phyloP scores from a whole-genome alignment of 1,284 basidiomycete species.

The Ceraceosorus bombacis region DNA sequence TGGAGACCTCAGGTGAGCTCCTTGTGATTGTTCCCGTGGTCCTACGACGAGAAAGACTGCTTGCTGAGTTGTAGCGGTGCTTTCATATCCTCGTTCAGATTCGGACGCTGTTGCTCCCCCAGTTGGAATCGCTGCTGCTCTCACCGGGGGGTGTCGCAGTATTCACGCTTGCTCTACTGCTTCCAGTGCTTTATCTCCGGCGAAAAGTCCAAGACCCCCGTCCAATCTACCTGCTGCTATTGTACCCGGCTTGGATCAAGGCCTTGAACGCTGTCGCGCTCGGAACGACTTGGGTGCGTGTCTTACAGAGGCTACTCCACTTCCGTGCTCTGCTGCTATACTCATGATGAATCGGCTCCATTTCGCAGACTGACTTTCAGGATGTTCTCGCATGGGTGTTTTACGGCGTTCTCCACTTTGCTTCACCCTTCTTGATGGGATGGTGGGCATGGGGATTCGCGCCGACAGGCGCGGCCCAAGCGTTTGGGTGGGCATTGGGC shows the following conservation, averaged over 20 bases:
- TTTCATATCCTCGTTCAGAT: constrained; percentile 13
- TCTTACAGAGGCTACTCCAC: background rate
- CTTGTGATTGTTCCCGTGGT: background rate
- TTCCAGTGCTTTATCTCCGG: constrained; percentile 3
- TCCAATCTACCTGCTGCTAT: constrained; percentile 6
- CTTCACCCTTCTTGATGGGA: constrained; percentile 23
- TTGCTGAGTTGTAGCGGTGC: background rate
- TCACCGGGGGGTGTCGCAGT: constrained; percentile 17
- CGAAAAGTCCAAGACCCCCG: no score
- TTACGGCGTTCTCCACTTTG: constrained; percentile 20
- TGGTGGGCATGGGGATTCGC: constrained; percentile 39
- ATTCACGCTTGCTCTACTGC: constrained; percentile 19
- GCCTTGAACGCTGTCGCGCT: constrained; percentile 13
- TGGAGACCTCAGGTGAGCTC: constrained; percentile 20
- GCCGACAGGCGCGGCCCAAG: constrained; percentile 24
- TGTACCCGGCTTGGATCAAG: constrained; percentile 16
- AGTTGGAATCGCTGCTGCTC: constrained; percentile 15
- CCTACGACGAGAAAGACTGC: background rate
- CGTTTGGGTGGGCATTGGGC: constrained; percentile 27
- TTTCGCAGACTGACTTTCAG: constrained; percentile 1
- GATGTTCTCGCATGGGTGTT: constrained; percentile 14
- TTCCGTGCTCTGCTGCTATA: no score
- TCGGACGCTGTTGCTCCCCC: constrained; percentile 26
- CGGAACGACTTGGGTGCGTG: constrained; percentile 5
- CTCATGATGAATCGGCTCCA: background rate